Conservation (phyloP, 163 green algal genomes). For the Prototheca wickerhamii region DNA sequence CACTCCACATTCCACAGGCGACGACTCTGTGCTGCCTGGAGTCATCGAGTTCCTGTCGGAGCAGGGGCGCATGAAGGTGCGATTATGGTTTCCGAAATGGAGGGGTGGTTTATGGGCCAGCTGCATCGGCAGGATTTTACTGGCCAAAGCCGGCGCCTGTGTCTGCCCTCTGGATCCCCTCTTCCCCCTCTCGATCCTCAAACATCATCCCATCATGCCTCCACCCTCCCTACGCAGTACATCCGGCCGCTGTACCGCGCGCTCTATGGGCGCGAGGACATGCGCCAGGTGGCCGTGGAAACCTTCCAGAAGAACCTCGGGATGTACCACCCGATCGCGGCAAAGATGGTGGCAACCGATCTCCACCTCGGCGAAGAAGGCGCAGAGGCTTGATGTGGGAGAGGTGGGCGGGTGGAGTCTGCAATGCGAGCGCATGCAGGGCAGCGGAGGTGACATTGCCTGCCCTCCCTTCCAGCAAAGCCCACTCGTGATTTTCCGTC, state of each 20-base stretch:
- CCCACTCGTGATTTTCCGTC: no score
- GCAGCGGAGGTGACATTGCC: no score
- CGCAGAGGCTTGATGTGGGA: no score
- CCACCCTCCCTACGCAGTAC: constrained; percentile 31
- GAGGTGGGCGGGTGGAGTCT: no score
- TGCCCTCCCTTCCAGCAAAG: no score
- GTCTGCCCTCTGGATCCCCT: background rate
- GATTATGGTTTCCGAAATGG: background rate
- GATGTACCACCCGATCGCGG: constrained; percentile 75
- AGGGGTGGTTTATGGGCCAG: background rate
- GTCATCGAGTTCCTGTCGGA: constrained; percentile 43
- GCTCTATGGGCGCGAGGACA: constrained; percentile 35
- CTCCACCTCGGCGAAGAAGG: background rate
- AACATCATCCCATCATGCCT: background rate
- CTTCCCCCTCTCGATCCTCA: background rate
- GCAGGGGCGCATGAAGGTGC: constrained; percentile 75
- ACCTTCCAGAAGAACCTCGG: constrained; percentile 39
- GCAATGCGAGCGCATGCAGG: no score
- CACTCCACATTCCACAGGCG: constrained; percentile 25
- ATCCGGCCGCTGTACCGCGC: constrained; percentile 70
- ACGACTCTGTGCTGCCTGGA: constrained; percentile 37
- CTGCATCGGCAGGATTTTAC: no score
- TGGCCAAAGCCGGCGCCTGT: no score
- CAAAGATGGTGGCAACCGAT: constrained; percentile 64
- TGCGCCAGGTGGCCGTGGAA: constrained; percentile 40